Conservation (phyloP, 177 flowering plant genomes). For the Vitis hybrid region DNA sequence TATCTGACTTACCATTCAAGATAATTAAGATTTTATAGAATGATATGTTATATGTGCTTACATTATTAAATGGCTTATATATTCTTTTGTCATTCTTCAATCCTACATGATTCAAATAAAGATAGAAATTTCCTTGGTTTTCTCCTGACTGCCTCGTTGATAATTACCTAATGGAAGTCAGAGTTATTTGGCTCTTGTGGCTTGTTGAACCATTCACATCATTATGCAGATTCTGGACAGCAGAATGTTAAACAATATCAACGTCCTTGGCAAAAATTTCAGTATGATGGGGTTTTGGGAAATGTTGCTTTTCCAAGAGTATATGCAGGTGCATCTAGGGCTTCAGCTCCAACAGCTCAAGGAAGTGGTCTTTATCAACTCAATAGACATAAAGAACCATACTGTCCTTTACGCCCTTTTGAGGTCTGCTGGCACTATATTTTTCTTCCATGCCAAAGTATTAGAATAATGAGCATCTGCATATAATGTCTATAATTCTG, state of each 20-base stretch:
- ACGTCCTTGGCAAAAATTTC: slow-evolving; percentile 7
- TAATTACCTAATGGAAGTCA: background rate
- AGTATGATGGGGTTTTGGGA: slow-evolving; percentile 20
- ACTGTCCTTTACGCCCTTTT: slow-evolving; percentile 20
- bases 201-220: background rate
- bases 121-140: background rate
- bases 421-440: slow-evolving; percentile 15
- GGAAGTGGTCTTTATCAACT: slow-evolving; percentile 11
- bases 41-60: background rate
- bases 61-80: background rate
- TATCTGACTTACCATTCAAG: background rate
- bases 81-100: background rate
- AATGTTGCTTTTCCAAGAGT: slow-evolving; percentile 9
- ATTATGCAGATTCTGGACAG: slow-evolving; percentile 11
- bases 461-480: background rate
- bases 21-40: background rate
- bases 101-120: background rate
- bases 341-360: slow-evolving; percentile 4
- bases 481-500: background rate
- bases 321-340: background rate
- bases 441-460: background rate
- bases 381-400: slow-evolving; percentile 21
- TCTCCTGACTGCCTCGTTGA: background rate
- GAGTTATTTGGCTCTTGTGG: background rate
- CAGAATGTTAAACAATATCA: background rate